Evolutionary conservation across 1,284 basidiomycete species (phyloP), one percentile per base, ranked within the genome.

Genomic region (Apiotrichum montevideense): DNA sequence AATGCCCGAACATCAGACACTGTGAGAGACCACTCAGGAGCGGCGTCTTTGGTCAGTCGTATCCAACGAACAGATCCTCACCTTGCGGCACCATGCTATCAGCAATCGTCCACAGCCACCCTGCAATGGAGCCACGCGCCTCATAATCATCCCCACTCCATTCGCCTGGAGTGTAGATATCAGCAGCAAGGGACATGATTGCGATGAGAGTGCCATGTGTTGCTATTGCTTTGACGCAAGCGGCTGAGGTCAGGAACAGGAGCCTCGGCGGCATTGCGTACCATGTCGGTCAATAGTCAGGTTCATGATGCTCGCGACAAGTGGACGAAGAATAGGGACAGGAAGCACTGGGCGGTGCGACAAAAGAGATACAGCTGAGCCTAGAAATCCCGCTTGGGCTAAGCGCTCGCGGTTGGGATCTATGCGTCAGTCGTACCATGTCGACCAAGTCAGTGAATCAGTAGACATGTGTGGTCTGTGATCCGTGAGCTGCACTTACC

Each of bases 301-400:
- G 53, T 76, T 76, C 35, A 71, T 57, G 21, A 74, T 46, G 47
- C 69, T 68, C 0, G 64, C 70, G 0, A 64, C 52, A 13, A 72
- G 43, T 2, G 70, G 58, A 21, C 59, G 53, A 29, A 53, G 35
- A n/a, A 53, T 14, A 15, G 35, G 9, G 45, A 51, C 3, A 2
- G 15, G 37, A 8, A 45, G 47, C 9, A 9, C 14, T 5, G 52
- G 37, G 2, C 46, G 46, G 3, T 42, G 13, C 29, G 43, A 21
- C 21, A 60, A 45, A 8, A 51, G 39, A 6, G 14, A 4, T 15
- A 55, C 1, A 3, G 40, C 33, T 0, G 39, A 15, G 7, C 58
- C 50, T 11, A 63, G 57, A 37, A 67, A 72, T 2, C 56, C 57
- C 2, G 52, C 52, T 9, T 50, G 14, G 3, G 61, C 50, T 0